These are phyloP conservation scores for Diplodia intermedia DNA, from an alignment of 2,329 filamentous ascomycete genomes.

Conservation along the genomic window DNA sequence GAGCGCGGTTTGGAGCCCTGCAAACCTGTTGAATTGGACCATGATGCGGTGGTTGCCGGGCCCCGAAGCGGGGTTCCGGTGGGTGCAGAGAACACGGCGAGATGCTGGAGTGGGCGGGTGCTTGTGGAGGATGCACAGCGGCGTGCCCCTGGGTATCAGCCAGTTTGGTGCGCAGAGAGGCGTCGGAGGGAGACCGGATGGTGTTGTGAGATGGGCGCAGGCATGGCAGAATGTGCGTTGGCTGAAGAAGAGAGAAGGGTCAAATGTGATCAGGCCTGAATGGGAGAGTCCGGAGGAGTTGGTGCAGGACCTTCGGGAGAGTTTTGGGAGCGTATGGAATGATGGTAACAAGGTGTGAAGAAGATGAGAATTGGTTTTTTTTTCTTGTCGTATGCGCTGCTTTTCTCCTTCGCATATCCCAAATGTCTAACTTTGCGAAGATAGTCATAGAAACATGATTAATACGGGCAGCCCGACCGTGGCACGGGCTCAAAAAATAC, in stretches of 20 bases:
- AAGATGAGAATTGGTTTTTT: neutral
- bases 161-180: constrained; percentile 40
- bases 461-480: neutral
- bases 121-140: neutral
- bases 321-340: constrained; percentile 41
- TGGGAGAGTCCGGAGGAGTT: constrained; percentile 52
- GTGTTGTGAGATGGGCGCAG: constrained; percentile 49
- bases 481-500: neutral
- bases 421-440: too few relatives aligned
- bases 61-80: constrained; percentile 66
- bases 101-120: constrained; percentile 22
- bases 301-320: constrained; percentile 52
- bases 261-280: constrained; percentile 43
- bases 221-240: constrained; percentile 48
- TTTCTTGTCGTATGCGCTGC: neutral
- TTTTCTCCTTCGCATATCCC: neutral
- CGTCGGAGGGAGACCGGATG: constrained; percentile 11
- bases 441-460: neutral
- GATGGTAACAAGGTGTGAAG: constrained; percentile 5
- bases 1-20: constrained; percentile 12
- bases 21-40: constrained; percentile 62
- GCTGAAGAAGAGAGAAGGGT: constrained; percentile 46
- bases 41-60: constrained; percentile 72
- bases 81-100: constrained; percentile 41
- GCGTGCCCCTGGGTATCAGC: constrained; percentile 51